Conservation (phyloP, 306 rosid species). For the Mucuna pruriens region DNA sequence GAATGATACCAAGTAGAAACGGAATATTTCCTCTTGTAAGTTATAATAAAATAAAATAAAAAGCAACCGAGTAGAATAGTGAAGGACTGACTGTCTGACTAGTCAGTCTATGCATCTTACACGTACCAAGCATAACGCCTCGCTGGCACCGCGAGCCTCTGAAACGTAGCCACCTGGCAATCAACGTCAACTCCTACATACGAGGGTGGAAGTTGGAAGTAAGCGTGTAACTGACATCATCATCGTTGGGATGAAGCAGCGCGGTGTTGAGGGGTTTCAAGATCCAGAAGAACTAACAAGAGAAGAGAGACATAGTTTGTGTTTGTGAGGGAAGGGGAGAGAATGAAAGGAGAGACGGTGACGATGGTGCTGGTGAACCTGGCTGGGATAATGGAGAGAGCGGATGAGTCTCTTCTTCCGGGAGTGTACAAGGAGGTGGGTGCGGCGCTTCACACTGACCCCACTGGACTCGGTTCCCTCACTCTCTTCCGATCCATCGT, state of each 20-base stretch:
- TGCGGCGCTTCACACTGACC: slow-evolving; percentile 88
- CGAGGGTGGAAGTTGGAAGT: background rate
- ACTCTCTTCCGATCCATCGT: slow-evolving; percentile 86
- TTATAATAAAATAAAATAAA: too few species aligned
- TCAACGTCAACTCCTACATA: background rate
- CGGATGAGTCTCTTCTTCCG: slow-evolving; percentile 81
- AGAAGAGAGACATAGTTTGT: too few species aligned
- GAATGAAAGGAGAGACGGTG: slow-evolving; percentile 68
- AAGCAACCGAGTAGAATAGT: background rate
- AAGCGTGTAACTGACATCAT: too few species aligned
- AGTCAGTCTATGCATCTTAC: background rate
- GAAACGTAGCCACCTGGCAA: background rate
- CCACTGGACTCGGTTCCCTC: slow-evolving; percentile 80
- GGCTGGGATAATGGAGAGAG: slow-evolving; percentile 92
- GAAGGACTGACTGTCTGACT: background rate
- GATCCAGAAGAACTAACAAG: too few species aligned
- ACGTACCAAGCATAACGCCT: background rate
- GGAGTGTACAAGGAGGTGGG: slow-evolving; percentile 93
- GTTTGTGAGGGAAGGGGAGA: background rate
- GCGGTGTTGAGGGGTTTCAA: background rate
- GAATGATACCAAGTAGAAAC: background rate
- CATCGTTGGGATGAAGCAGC: background rate
- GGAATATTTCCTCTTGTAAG: background rate
- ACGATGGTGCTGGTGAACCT: slow-evolving; percentile 84
- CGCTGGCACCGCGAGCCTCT: background rate